phyloP scores from a whole-genome alignment of 129 eudicot species.

The Ambrosia artemisiifolia region DNA sequence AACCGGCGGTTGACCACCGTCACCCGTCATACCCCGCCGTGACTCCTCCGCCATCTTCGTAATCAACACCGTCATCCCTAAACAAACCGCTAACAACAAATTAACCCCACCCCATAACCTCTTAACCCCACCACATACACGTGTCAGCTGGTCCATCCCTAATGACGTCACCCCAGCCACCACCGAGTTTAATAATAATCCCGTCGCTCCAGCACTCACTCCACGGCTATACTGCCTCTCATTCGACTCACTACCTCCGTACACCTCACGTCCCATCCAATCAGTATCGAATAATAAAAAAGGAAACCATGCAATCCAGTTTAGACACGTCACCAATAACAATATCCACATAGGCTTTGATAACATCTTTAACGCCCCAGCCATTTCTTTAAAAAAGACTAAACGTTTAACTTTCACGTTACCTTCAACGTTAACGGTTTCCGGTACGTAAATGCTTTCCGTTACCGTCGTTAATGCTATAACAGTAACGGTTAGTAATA shows the following conservation, averaged over 20 bases:
- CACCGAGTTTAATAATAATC: conserved; percentile 62
- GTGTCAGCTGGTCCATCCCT: conserved; percentile 35
- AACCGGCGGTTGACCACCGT: conserved; percentile 3
- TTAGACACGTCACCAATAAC: conserved; percentile 65
- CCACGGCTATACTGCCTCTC: conserved; percentile 41
- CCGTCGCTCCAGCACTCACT: conserved; percentile 71
- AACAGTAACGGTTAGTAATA: conserved; percentile 25
- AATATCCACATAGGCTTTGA: conserved; percentile 72
- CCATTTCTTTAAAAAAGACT: conserved; percentile 50
- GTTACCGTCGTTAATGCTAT: conserved; percentile 25
- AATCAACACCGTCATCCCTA: conserved; percentile 66
- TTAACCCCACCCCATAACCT: conserved; percentile 73
- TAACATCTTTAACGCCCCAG: conserved; percentile 54
- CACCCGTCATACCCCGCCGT: conserved; percentile 22
- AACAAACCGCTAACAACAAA: conserved; percentile 48
- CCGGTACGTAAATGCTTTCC: conserved; percentile 21
- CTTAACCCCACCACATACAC: conserved; percentile 56
- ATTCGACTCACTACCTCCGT: conserved; percentile 50
- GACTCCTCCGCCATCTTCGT: conserved; percentile 48
- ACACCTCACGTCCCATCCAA: conserved; percentile 87
- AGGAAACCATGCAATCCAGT: conserved; percentile 93
- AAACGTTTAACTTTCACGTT: neutral
- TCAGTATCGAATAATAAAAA: conserved; percentile 80
- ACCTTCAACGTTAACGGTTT: neutral
- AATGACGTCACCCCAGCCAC: conserved; percentile 64